These are phyloP conservation scores for Mycena vitilis DNA, from an alignment of 768 basidiomycete genomes.

Conservation along the genomic window DNA sequence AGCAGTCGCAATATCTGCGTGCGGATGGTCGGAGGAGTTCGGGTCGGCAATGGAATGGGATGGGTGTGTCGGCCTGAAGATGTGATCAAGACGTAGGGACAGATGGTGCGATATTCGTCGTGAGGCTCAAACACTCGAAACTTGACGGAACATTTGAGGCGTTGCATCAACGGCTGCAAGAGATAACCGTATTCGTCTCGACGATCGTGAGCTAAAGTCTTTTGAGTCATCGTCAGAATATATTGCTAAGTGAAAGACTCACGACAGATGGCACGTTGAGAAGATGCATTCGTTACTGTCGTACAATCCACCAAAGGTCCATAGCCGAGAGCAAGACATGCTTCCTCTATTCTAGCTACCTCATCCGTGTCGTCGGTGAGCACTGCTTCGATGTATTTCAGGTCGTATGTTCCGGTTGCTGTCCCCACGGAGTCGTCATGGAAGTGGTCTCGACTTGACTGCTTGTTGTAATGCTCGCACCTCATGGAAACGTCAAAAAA, in stretches of 20 bases:
- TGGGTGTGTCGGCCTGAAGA: conserved; percentile 37
- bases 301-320: not conserved
- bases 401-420: not conserved
- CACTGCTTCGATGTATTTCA: not conserved
- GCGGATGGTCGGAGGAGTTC: conserved; percentile 33
- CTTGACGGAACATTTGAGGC: conserved; percentile 14
- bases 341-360: not conserved
- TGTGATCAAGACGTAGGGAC: conserved; percentile 37
- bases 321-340: not conserved
- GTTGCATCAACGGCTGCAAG: conserved; percentile 22
- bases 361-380: not conserved
- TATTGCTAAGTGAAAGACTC: not conserved
- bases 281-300: not conserved
- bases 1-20: conserved; percentile 26
- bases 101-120: conserved; percentile 22
- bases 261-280: not conserved
- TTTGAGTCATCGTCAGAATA: no score
- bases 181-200: conserved; percentile 3
- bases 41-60: conserved; percentile 37
- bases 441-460: not conserved
- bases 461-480: not conserved
- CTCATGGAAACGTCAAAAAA: not conserved
- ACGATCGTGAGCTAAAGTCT: not conserved
- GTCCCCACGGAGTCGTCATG: not conserved
- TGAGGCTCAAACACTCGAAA: conserved; percentile 32